These are phyloP conservation scores for Rosa persica DNA, from an alignment of 306 rosid species.

Conservation along the genomic window DNA sequence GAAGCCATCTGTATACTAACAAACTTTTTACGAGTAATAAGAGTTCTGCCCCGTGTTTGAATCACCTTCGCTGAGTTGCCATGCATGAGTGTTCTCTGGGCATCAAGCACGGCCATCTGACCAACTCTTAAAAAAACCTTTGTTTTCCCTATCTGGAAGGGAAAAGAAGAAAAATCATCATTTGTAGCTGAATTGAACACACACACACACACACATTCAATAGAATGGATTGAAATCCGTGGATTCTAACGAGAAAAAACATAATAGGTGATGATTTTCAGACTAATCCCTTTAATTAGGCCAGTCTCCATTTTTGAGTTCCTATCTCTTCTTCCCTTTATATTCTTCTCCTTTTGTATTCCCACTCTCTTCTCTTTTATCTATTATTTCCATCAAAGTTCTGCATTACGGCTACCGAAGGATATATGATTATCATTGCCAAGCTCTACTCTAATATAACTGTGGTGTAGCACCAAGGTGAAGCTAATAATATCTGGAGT, in stretches of 20 bases:
- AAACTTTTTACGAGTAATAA: constrained; percentile 40
- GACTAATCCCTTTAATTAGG: background rate
- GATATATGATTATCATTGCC: background rate
- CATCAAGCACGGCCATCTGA: constrained; percentile 91
- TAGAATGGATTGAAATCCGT: background rate
- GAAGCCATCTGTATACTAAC: constrained; percentile 43
- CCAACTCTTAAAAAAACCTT: constrained; percentile 80
- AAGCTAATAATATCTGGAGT: constrained; percentile 7
- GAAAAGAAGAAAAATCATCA: background rate
- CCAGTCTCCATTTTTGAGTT: background rate
- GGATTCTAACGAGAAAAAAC: background rate
- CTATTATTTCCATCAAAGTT: background rate
- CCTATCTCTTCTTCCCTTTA: background rate
- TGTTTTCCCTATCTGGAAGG: constrained; percentile 74
- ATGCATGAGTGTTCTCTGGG: constrained; percentile 51
- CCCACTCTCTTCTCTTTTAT: background rate
- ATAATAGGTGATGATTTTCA: background rate
- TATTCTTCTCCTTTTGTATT: background rate
- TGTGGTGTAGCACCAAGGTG: background rate
- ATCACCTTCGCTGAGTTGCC: constrained; percentile 57
- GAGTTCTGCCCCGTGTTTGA: constrained; percentile 51
- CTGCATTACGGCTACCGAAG: background rate
- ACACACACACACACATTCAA: background rate
- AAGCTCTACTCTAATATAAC: background rate
- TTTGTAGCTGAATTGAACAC: constrained; percentile 17